These are phyloP conservation scores for Cyclostephanos tholiformis DNA, from an alignment of 108 stramenopile genomes.

Conservation along the genomic window DNA sequence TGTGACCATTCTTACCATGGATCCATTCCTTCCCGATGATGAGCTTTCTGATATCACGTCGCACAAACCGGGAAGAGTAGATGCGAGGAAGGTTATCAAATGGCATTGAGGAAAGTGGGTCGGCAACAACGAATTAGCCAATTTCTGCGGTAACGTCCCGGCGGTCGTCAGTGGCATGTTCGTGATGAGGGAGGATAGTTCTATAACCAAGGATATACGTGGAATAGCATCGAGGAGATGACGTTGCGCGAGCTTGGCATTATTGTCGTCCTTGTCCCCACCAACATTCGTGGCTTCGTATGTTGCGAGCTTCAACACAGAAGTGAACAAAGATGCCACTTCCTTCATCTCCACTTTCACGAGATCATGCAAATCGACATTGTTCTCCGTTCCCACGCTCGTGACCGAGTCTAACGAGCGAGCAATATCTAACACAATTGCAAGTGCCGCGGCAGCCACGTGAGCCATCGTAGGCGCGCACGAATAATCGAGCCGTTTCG, in stretches of 20 bases:
- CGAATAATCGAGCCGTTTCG: constrained; percentile 12
- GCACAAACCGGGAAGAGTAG: constrained; percentile 60
- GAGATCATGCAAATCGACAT: constrained; percentile 11
- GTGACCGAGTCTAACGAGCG: constrained; percentile 19
- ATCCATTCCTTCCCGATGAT: not conserved
- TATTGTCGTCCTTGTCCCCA: not conserved
- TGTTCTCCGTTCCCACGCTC: constrained; percentile 3
- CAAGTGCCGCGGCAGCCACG: constrained; percentile 38
- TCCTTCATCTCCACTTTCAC: constrained; percentile 21
- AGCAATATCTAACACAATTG: constrained; percentile 41
- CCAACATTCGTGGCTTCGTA: constrained; percentile 9
- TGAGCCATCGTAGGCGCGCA: constrained; percentile 32
- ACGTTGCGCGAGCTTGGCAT: constrained; percentile 19
- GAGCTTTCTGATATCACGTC: constrained; percentile 23
- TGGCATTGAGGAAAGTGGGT: constrained; percentile 64
- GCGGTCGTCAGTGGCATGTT: constrained; percentile 13
- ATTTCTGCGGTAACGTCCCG: constrained; percentile 58
- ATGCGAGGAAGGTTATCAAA: constrained; percentile 57
- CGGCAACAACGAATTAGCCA: constrained; percentile 62
- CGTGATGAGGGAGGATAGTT: constrained; percentile 20
- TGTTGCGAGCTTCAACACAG: constrained; percentile 33
- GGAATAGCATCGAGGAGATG: constrained; percentile 37
- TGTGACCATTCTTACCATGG: constrained; percentile 21
- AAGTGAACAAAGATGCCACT: constrained; percentile 31
- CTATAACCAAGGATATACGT: constrained; percentile 32